Percentiles rank a stretch among this genome's conserved stretches.
phyloP scores from a whole-genome alignment of 257 asterid genomes.

The Plantago elongata region DNA sequence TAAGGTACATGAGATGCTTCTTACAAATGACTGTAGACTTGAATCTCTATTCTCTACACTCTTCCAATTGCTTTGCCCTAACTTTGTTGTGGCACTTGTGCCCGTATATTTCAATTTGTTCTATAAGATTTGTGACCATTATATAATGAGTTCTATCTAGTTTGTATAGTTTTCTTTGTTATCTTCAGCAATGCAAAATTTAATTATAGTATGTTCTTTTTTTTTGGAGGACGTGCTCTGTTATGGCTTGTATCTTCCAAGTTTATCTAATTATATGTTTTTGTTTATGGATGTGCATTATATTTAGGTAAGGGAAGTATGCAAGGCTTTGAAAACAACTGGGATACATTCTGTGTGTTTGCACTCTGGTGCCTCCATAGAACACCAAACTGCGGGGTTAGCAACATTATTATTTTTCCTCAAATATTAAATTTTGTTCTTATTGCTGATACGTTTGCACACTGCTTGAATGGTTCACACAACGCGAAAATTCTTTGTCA shows the following conservation, averaged over 20 bases:
- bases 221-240: background rate
- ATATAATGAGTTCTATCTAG: slow-evolving; percentile 1
- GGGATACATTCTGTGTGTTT: slow-evolving; percentile 70
- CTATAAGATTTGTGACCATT: background rate
- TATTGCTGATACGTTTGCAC: background rate
- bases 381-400: slow-evolving; percentile 82
- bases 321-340: slow-evolving; percentile 53
- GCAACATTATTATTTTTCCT: slow-evolving; percentile 15
- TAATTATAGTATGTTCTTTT: background rate
- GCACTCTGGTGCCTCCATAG: slow-evolving; percentile 81
- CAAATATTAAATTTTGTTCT: background rate
- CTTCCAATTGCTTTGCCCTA: too few species aligned
- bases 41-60: too few species aligned
- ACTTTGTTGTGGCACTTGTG: too few species aligned
- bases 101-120: too few species aligned
- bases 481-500: background rate
- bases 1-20: slow-evolving; percentile 40
- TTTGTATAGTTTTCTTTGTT: background rate
- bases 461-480: background rate
- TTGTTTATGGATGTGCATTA: background rate
- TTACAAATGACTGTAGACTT: background rate
- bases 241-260: background rate
- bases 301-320: slow-evolving; percentile 55
- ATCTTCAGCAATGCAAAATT: background rate
- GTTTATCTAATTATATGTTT: slow-evolving; percentile 8